Conservation (phyloP, 2,329 filamentous ascomycete species). For the Pseudogymnoascus sp. region DNA sequence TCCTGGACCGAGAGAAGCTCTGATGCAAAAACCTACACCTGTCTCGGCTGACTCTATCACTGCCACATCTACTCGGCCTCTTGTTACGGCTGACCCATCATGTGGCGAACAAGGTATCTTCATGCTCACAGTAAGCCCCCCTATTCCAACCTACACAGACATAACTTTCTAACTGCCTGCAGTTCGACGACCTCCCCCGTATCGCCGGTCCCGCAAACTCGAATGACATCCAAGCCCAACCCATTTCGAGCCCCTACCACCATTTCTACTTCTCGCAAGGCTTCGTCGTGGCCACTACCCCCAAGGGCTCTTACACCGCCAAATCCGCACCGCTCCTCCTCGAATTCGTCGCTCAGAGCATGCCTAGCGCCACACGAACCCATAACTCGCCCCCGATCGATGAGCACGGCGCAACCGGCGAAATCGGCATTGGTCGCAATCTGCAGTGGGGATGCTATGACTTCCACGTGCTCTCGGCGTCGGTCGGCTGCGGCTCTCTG, state of each 20-base stretch:
- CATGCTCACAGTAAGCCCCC: conserved; percentile 21
- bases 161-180: conserved; percentile 11
- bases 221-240: conserved; percentile 17
- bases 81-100: not conserved
- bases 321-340: conserved; percentile 25
- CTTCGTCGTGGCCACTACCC: conserved; percentile 28
- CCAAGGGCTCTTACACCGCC: conserved; percentile 25
- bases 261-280: conserved; percentile 31
- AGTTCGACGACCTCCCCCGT: conserved; percentile 28
- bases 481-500: conserved; percentile 33
- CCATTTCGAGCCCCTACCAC: conserved; percentile 28
- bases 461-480: conserved; percentile 30
- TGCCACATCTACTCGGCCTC: not conserved
- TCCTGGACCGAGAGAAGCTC: not conserved
- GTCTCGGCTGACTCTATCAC: not conserved
- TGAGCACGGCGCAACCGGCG: not conserved
- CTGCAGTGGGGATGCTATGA: conserved; percentile 30
- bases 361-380: not conserved
- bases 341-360: conserved; percentile 27
- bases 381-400: not conserved
- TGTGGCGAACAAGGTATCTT: conserved; percentile 26
- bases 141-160: not conserved
- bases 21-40: not conserved
- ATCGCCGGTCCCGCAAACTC: conserved; percentile 17
- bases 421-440: conserved; percentile 13